Percentiles rank a stretch among this genome's conserved stretches.
phyloP scores from a whole-genome alignment of 2,329 filamentous ascomycete species.

The Aureobasidium sp. region DNA sequence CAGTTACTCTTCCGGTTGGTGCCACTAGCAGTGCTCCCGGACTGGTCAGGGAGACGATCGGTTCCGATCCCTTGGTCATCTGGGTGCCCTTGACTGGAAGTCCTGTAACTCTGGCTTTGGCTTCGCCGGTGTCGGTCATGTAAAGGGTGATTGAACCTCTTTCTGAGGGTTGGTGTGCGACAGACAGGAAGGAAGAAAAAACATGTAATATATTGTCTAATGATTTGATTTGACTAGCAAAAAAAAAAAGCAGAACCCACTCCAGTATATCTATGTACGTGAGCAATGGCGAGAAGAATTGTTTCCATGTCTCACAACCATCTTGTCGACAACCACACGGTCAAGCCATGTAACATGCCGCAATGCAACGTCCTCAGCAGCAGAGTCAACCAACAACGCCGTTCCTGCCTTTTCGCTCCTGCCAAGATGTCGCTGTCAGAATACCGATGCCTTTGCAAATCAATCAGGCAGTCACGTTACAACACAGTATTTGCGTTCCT shows the following conservation, averaged over 20 bases:
- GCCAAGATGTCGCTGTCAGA: not conserved
- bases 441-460: not conserved
- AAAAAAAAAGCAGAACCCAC: not conserved
- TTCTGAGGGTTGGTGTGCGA: not conserved
- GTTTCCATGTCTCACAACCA: not conserved
- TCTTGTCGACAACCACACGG: not conserved
- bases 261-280: too few relatives aligned
- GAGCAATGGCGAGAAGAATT: too few relatives aligned
- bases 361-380: not conserved
- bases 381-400: not conserved
- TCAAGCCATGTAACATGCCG: not conserved
- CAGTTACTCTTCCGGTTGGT: slow-evolving; percentile 47
- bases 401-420: not conserved
- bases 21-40: slow-evolving; percentile 35
- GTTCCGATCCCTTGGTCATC: slow-evolving; percentile 37
- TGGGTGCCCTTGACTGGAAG: slow-evolving; percentile 34
- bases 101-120: slow-evolving; percentile 30
- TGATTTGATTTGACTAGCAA: not conserved
- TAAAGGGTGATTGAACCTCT: not conserved
- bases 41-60: slow-evolving; percentile 44
- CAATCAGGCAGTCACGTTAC: not conserved
- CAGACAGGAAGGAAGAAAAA: not conserved
- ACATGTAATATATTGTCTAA: not conserved
- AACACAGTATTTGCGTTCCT: not conserved
- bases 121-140: slow-evolving; percentile 17